phyloP scores from a whole-genome alignment of 768 basidiomycete genomes.

The Boletus subparvulus region DNA sequence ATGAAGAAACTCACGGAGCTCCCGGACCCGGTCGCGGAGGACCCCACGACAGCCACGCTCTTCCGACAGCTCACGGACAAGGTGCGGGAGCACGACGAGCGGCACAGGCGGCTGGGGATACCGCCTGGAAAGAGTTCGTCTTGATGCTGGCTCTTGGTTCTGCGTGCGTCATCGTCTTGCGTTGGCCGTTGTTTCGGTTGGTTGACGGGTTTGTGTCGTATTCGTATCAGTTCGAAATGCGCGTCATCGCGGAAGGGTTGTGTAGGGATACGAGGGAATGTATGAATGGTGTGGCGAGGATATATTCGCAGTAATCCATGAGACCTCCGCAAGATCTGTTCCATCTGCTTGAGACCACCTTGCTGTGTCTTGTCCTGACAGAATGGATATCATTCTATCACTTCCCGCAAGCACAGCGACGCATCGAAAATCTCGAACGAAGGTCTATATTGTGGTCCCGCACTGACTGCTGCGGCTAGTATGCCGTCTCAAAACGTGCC shows the following conservation, averaged over 20 bases:
- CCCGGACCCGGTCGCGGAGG: slow-evolving; percentile 6
- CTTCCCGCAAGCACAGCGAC: no score
- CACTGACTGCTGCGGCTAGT: no score
- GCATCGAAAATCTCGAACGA: no score
- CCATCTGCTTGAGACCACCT: no score
- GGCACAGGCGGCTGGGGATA: slow-evolving; percentile 28
- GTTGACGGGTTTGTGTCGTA: neutral
- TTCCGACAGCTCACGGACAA: slow-evolving; percentile 22
- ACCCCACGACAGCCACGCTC: slow-evolving; percentile 10
- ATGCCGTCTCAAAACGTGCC: no score
- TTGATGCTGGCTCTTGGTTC: neutral
- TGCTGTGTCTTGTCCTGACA: no score
- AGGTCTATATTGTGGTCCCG: no score
- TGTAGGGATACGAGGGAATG: neutral
- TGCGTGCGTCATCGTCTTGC: neutral
- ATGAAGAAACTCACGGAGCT: slow-evolving; percentile 47
- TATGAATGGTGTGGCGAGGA: neutral
- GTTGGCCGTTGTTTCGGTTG: neutral
- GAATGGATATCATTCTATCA: no score
- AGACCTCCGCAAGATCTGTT: no score
- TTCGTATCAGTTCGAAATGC: neutral
- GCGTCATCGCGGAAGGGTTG: neutral
- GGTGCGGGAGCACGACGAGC: slow-evolving; percentile 28
- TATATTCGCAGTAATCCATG: no score
- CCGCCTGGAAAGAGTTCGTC: slow-evolving; percentile 26